These are phyloP conservation scores for Phytophthora pluvialis DNA, from an alignment of 352 stramenopile species.

Conservation along the genomic window DNA sequence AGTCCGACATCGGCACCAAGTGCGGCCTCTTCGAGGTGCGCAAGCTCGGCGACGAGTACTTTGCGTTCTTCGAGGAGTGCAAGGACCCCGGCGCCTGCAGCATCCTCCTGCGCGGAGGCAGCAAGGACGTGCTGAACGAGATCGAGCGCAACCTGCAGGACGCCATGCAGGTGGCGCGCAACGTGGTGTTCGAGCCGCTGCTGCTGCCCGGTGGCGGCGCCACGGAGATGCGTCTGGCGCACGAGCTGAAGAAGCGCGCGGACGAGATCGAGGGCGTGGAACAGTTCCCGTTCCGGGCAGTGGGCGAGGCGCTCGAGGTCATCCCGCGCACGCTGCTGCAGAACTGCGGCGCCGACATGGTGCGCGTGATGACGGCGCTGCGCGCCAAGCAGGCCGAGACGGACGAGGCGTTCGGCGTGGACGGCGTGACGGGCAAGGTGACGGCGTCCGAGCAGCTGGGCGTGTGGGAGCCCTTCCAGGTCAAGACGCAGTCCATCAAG, in stretches of 20 bases:
- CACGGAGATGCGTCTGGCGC: slow-evolving; percentile 98
- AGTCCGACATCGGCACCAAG: slow-evolving; percentile 98
- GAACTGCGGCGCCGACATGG: slow-evolving; percentile 99
- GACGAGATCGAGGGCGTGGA: slow-evolving; percentile 95
- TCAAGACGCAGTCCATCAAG: slow-evolving; percentile 99
- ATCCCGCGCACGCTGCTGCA: slow-evolving; percentile 99
- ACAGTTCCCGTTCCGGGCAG: slow-evolving; percentile 97
- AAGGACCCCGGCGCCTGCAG: slow-evolving; percentile 98
- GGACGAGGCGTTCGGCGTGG: slow-evolving; percentile 76
- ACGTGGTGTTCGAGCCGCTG: slow-evolving; percentile 98
- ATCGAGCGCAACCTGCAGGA: slow-evolving; percentile 99
- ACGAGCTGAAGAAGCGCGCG: slow-evolving; percentile 93
- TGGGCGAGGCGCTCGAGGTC: slow-evolving; percentile 98
- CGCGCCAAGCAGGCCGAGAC: slow-evolving; percentile 92
- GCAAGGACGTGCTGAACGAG: slow-evolving; percentile 99
- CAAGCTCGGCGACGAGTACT: slow-evolving; percentile 96
- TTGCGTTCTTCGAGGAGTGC: slow-evolving; percentile 99
- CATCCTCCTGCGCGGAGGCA: slow-evolving; percentile 97
- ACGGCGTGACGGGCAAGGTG: slow-evolving; percentile 91
- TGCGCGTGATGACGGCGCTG: slow-evolving; percentile 98
- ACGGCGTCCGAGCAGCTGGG: slow-evolving; percentile 95
- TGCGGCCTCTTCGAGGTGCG: slow-evolving; percentile 98
- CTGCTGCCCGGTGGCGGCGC: slow-evolving; percentile 96
- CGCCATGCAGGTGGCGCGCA: slow-evolving; percentile 99
- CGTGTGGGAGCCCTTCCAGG: slow-evolving; percentile 99